Evolutionary conservation across 176 grass and related monocot genomes (phyloP).

Genomic region (Microstegium vimineum): DNA sequence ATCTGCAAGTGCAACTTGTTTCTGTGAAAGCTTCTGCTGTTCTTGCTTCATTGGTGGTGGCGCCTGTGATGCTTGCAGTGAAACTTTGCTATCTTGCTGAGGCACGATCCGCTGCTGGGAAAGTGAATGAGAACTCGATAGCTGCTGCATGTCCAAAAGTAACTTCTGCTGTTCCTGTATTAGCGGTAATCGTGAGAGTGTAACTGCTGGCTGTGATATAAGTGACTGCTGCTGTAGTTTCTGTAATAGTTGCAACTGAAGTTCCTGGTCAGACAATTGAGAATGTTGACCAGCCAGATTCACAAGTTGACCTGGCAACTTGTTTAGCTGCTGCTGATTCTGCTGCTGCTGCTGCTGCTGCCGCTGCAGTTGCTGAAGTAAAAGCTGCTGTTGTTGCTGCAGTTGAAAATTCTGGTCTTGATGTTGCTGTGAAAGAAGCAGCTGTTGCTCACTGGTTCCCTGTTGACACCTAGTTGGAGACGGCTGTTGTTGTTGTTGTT

Average conservation of each 20-base stretch:
- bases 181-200: conserved; percentile 50
- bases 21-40: conserved; percentile 54
- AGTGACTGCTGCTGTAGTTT: conserved; percentile 76
- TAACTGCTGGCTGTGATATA: conserved; percentile 47
- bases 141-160: conserved; percentile 67
- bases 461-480: conserved; percentile 46
- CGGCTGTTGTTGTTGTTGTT: conserved; percentile 25
- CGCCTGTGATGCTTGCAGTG: conserved; percentile 26
- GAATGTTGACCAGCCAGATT: conserved; percentile 63
- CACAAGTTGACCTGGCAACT: conserved; percentile 49
- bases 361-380: conserved; percentile 55
- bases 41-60: conserved; percentile 40
- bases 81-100: conserved; percentile 44
- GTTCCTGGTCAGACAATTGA: conserved; percentile 59
- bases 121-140: conserved; percentile 45
- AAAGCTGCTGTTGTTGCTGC: conserved; percentile 48
- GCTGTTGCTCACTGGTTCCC: conserved; percentile 14
- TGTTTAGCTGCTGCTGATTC: conserved; percentile 46
- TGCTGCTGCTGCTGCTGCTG: conserved; percentile 71
- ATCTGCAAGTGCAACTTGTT: conserved; percentile 44
- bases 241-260: conserved; percentile 78
- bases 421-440: conserved; percentile 39
- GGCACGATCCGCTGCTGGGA: conserved; percentile 56
- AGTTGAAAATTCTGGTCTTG: conserved; percentile 45
- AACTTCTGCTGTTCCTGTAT: conserved; percentile 84